These are phyloP conservation scores for Cystobasidium sp. DNA, from an alignment of 1,284 basidiomycete genomes.

Conservation along the genomic window DNA sequence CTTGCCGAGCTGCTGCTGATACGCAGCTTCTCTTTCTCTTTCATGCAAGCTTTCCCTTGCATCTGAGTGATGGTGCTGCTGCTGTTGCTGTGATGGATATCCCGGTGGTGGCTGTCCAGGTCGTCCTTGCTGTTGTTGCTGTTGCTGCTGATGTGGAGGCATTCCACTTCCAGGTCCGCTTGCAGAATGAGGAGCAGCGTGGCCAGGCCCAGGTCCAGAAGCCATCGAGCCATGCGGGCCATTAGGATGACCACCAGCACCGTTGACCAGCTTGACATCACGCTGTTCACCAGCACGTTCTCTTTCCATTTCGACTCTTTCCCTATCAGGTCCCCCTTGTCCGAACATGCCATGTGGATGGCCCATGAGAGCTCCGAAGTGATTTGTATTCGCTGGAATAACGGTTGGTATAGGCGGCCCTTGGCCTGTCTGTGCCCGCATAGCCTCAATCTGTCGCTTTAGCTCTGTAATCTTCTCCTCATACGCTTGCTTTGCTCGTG, in stretches of 20 bases:
- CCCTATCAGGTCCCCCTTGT: constrained; percentile 30
- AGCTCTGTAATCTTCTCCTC: constrained; percentile 73
- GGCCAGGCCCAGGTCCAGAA: constrained; percentile 1
- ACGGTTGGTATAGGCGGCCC: constrained; percentile 46
- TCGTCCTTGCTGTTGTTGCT: constrained; percentile 12
- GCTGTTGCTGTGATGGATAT: neutral
- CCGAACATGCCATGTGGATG: constrained; percentile 41
- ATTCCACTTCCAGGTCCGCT: constrained; percentile 4
- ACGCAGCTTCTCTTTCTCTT: constrained; percentile 6
- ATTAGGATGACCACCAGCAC: neutral
- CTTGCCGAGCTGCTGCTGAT: constrained; percentile 36
- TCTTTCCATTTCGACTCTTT: constrained; percentile 14
- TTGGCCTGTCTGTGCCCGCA: constrained; percentile 48
- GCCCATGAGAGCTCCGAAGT: constrained; percentile 42
- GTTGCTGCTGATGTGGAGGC: too few relatives aligned
- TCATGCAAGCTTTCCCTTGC: neutral
- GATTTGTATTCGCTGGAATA: constrained; percentile 54
- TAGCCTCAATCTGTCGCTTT: constrained; percentile 66
- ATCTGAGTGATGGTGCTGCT: constrained; percentile 6
- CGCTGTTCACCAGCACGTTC: constrained; percentile 13
- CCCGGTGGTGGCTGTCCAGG: constrained; percentile 2
- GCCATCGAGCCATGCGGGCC: neutral
- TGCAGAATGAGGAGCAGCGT: constrained; percentile 8
- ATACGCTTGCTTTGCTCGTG: constrained; percentile 68
- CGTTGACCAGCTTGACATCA: constrained; percentile 12